phyloP scores from a whole-genome alignment of 495 filamentous ascomycete species.

The Aspergillus haitiensis region DNA sequence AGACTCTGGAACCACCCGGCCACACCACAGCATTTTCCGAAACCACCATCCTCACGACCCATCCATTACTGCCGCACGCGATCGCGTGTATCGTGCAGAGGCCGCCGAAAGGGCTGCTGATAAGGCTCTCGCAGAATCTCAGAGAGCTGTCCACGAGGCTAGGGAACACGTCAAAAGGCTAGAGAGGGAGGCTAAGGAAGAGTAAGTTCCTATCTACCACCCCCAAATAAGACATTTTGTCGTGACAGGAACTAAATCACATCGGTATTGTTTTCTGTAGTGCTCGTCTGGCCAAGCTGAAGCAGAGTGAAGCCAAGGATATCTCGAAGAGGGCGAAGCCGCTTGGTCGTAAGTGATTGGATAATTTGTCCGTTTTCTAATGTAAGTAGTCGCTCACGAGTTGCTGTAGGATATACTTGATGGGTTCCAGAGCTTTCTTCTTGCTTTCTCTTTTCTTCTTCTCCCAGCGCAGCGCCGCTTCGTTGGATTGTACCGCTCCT shows the following conservation, averaged over 20 bases:
- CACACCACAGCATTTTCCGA: constrained; percentile 35
- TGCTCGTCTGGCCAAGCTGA: constrained; percentile 61
- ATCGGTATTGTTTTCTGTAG: constrained; percentile 15
- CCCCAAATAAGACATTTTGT: not conserved
- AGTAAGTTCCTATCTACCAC: constrained; percentile 33
- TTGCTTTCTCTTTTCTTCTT: no score
- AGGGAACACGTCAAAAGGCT: constrained; percentile 61
- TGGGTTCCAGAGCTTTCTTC: no score
- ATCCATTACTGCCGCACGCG: constrained; percentile 55
- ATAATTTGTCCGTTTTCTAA: no score
- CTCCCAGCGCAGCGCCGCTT: no score
- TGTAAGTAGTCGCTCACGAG: no score
- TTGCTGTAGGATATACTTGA: not conserved
- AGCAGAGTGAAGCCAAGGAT: constrained; percentile 61
- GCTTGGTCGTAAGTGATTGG: constrained; percentile 49
- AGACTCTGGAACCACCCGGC: constrained; percentile 25
- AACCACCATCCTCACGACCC: constrained; percentile 50
- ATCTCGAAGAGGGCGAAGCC: constrained; percentile 66
- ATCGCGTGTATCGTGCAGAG: constrained; percentile 48
- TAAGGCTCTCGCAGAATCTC: constrained; percentile 55
- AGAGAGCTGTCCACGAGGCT: constrained; percentile 58
- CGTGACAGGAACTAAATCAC: not conserved
- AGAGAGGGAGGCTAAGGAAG: constrained; percentile 63
- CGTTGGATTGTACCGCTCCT: no score
- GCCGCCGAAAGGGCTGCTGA: constrained; percentile 61